Evolutionary conservation across 768 basidiomycete species (phyloP), one percentile per base, ranked within the genome.

Genomic region (Tephrocybe sp.): DNA sequence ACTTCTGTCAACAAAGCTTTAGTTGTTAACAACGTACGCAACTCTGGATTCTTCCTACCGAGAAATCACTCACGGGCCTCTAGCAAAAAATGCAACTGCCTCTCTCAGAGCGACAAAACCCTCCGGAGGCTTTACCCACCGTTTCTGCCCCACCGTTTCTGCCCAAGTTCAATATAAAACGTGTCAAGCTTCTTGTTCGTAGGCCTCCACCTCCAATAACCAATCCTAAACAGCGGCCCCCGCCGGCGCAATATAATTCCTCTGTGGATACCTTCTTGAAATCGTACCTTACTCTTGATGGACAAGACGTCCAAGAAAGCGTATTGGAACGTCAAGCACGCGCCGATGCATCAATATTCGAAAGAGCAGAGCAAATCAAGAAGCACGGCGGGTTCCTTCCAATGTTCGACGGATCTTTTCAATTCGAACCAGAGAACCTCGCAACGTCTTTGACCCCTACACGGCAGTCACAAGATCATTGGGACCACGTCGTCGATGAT

Each of bases 171-270:
- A 68, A 69, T 25, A 75, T 89, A 49, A 83, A 78, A 61, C 82
- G 89, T 44, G 73, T 90, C 40, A 80, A 76, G 57, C 72, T 87
- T 49, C 76, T 89, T 39, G 85, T 92, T 12, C 78, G 85, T 31
- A 71, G 71, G 11, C 89, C 88, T 6, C 75, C 78, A 1, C 82
- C 81, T 2, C 61, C 69, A 1, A 70, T 83, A 35, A 80, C 90
- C 11, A 79, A 86, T 63, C 92, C 87, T 0, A 63, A 62, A 11
- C 93, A 97, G 60, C 72, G 73, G 9, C 86, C 89, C 1, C 73
- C 78, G 0, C 67, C 69, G 0, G 69, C 83, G 0, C 70, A 70
- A 39, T 76, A 78, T 57, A 74, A 73, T 12, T 71, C 74, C 0
- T 86, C 87, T 1, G 64, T 94, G 9, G 55, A 69, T 8, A 58